Conservation (phyloP, 164 flowering plant species). For the Hamamelis virginiana region DNA sequence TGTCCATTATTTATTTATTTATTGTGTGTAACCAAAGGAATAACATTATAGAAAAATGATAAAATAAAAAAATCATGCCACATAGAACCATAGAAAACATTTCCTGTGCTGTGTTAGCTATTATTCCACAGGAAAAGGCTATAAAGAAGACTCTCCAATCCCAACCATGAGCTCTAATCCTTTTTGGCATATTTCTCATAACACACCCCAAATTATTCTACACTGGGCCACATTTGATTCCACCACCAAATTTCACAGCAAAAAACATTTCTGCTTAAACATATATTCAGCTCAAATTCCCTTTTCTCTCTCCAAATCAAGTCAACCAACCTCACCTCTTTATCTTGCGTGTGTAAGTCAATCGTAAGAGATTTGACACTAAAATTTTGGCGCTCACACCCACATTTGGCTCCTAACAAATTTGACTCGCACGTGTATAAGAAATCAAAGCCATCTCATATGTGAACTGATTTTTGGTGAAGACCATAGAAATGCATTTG, state of each 20-base stretch:
- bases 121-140: too few species aligned
- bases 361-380: background rate
- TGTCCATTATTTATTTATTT: slow-evolving; percentile 1
- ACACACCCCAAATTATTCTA: too few species aligned
- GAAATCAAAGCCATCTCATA: background rate
- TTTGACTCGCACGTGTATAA: background rate
- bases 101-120: too few species aligned
- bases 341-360: background rate
- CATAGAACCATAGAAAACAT: background rate
- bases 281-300: background rate
- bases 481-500: too few species aligned
- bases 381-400: too few species aligned
- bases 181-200: too few species aligned
- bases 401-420: background rate
- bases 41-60: background rate
- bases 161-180: too few species aligned
- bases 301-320: background rate
- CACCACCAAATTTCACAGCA: background rate
- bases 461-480: too few species aligned
- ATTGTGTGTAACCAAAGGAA: background rate
- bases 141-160: too few species aligned
- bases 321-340: background rate
- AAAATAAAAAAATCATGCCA: background rate
- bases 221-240: background rate
- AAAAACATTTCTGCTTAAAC: background rate